Conservation (phyloP, 371 early-diverging fungal genomes). For the Mucor circinelloides region DNA sequence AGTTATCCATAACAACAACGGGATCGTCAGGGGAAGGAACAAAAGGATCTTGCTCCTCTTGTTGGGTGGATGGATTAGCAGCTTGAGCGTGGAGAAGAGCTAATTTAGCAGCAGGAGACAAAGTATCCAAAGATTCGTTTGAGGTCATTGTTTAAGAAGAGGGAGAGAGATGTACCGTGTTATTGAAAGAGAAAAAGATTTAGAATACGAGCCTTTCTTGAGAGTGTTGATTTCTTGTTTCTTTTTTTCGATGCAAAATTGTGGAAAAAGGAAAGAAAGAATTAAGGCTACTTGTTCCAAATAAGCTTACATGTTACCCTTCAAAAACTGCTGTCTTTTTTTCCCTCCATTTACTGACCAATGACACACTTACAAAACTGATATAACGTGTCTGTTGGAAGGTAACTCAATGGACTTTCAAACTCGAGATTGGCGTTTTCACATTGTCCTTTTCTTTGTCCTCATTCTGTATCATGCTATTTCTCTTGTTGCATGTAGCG, state of each 20-base stretch:
- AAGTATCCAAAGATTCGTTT: slow-evolving; percentile 33
- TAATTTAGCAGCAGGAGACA: slow-evolving; percentile 52
- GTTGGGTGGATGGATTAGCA: slow-evolving; percentile 14
- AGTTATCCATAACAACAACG: slow-evolving; percentile 43
- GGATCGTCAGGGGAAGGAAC: slow-evolving; percentile 52
- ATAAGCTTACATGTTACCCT: background rate
- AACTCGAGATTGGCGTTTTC: background rate
- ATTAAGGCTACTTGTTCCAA: background rate
- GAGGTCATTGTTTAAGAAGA: slow-evolving; percentile 18
- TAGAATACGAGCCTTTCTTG: background rate
- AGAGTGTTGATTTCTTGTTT: background rate
- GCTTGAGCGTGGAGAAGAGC: slow-evolving; percentile 52
- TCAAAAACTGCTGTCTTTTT: background rate
- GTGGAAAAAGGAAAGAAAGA: background rate
- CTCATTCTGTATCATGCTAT: background rate
- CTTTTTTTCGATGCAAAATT: background rate
- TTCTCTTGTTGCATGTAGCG: background rate
- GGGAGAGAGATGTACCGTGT: slow-evolving; percentile 20
- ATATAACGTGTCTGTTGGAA: slow-evolving; percentile 5
- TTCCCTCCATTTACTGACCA: background rate
- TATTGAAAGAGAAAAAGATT: background rate
- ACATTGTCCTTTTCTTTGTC: background rate
- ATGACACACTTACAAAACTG: background rate
- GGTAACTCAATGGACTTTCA: background rate
- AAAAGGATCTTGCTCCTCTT: slow-evolving; percentile 34